Evolutionary conservation across 1,284 basidiomycete genomes (phyloP), one percentile per base, ranked within the genome.

Genomic region (Butyriboletus appendiculatus): DNA sequence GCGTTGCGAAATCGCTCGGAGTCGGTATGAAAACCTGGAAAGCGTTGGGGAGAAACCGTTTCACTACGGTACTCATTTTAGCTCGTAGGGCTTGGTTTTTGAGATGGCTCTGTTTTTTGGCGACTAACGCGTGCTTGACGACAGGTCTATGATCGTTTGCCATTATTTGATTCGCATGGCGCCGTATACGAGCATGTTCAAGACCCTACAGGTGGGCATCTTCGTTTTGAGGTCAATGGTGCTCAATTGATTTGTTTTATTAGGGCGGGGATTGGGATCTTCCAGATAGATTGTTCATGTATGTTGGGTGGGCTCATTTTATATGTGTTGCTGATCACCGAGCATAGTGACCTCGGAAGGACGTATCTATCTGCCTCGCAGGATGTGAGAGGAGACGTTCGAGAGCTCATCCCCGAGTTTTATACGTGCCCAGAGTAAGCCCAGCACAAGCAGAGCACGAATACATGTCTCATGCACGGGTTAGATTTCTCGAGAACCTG

Each of bases 11-110:
- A 87, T 87, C 4, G 94, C 93, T 1, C 76, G 77, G 37, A 78
- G 85, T 46, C 83, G 94, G 28, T 97, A 96, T 63, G 73, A 76
- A 40, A 92, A 88, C 59, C 77, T 94, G 15, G 77, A 90, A 65
- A 88, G 93, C 50, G 89, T 96, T 1, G 90, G 75, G 5, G 94
- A 96, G 73, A 80, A 82, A 45, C 93, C 94, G 0, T 96, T 96
- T 76, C 92, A 97, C 66, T 95, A 94, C 59, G 93, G 93, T 45
- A 98, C 96, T 1, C 96, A 98, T 68, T 98, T 96, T 68, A 94
- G 92, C 62, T 96, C 94, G 6, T 71, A 50, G 14, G 68, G 10
- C 5, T 35, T 38, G 0, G 9, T 45, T 42, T 38, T 16, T 8
- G 5, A 15, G 0, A 14, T 20, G 14, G 18, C 2, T 14, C 32